Percentiles rank a stretch among this genome's conserved stretches.
Evolutionary conservation across 2,329 filamentous ascomycete genomes (phyloP).

Genomic region (Clarireedia paspali): DNA sequence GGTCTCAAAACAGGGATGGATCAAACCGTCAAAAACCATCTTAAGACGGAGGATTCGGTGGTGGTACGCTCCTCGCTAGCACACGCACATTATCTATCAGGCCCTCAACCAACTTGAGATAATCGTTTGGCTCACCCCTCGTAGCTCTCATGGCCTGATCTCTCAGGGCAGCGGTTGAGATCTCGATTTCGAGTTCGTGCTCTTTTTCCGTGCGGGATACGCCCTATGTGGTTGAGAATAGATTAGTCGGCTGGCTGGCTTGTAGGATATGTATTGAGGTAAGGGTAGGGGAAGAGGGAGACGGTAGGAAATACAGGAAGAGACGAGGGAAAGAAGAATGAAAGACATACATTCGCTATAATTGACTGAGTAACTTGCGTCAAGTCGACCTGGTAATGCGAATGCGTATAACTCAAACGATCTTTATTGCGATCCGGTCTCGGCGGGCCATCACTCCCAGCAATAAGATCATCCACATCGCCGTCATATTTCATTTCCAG

Average conservation of each 20-base stretch:
- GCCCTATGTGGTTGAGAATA: slow-evolving; percentile 10
- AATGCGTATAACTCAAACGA: slow-evolving; percentile 81
- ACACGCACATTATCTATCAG: slow-evolving; percentile 58
- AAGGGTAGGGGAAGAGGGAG: neutral
- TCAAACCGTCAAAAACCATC: neutral
- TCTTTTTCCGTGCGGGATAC: slow-evolving; percentile 45
- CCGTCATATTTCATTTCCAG: slow-evolving; percentile 86
- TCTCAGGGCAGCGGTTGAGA: slow-evolving; percentile 55
- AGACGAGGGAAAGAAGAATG: neutral
- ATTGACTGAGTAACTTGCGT: slow-evolving; percentile 89
- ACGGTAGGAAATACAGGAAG: slow-evolving; percentile 3
- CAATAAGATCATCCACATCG: slow-evolving; percentile 44
- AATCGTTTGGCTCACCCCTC: slow-evolving; percentile 45
- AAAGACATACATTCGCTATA: slow-evolving; percentile 25
- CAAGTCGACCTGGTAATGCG: slow-evolving; percentile 82
- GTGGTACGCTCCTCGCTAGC: slow-evolving; percentile 14
- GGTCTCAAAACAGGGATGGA: neutral
- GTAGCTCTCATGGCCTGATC: slow-evolving; percentile 55
- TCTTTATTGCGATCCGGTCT: slow-evolving; percentile 71
- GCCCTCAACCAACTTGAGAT: slow-evolving; percentile 61
- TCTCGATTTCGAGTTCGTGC: slow-evolving; percentile 75
- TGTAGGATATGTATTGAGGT: too few relatives aligned
- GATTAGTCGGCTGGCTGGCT: too few relatives aligned
- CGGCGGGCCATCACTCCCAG: slow-evolving; percentile 32
- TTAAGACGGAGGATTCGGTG: neutral